Base-by-base conservation (phyloP, 768 basidiomycete genomes). In the Nidularia pulvinata region DNA sequence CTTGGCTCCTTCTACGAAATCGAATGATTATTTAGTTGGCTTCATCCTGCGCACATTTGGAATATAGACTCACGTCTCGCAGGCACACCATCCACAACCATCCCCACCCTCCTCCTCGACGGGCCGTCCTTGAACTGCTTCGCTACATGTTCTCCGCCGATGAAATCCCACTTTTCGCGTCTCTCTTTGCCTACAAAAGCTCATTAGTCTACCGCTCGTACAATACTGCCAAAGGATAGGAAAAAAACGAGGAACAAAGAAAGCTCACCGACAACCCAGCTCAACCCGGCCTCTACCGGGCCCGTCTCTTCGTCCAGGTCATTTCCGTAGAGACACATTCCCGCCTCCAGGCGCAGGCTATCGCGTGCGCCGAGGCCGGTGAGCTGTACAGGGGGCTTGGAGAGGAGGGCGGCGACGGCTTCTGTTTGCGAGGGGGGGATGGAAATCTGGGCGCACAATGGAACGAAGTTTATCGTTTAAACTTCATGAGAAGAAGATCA, bases 241-340 rank as follows among this genome's bases (percentile, higher is more conserved):
- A 4, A 4, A 25, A 25, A 25, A 25, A 25, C 45, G 45, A 36
- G 53, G 19, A 33, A 50, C 16, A 22, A 53, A 11, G 37, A 35
- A 6, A 14, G 71, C 86, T 52, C 56, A 91, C 95, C 91, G 48
- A 99, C 93, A 22, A 98, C 85, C 97, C 96, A 98, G 0, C 81
- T 80, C 46, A 99, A 74, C 7, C 89, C 95, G 2, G 93, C 97
- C 70, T 98, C 96, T 2, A 97, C 84, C 0, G 94, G 93, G 1
- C 84, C 85, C 2, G 88, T 92, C 44, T 75, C 75, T 69, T 98
- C 95, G 66, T 95, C 89, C 13, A 98, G 74, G 62, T 98, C 96
- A 59, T 93, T 87, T 0, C 97, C 97, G 64, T 98, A 97, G 33
- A 99, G 75, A 69, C 96, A 98, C 86, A 98, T 88, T 9, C 96